Evolutionary conservation across 139 green algal genomes (phyloP), one percentile per base, ranked within the genome.

Genomic region (Nannochloris sp.): DNA sequence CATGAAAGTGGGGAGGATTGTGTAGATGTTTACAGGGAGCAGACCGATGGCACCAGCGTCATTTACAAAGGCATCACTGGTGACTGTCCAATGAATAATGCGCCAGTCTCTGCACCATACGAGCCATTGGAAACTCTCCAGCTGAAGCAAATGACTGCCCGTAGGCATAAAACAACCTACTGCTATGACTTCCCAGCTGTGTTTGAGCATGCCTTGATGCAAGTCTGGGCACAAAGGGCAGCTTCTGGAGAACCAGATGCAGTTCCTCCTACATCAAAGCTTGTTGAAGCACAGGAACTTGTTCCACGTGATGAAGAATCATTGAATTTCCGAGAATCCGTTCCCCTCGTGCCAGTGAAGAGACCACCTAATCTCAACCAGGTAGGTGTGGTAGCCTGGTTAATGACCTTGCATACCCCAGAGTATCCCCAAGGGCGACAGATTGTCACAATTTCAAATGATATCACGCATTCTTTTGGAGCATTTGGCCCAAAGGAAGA

Each of bases 101-200:
- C 56, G 10, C 59, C 70, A 2, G 56, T 97, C 28, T 73, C 86
- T 23, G 65, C 69, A 17, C 73, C 81, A 3, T 96, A 97, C 68
- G 60, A 70, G 1, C 72, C 83, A 1, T 80, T 97, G 63, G 80
- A 88, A 65, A 55, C 67, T 28, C 70, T 96, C 61, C 82, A 94
- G 74, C 78, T 86, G 55, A 88, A 86, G 63, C 71, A 87, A 6
- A 65, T 96, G 64, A 76, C 79, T 5, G 90, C 90, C 3, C 72
- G 84, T 8, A 76, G 85, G 12, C 84, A 90, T 70, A 73, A 68
- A 26, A 92, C 91, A 48, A 97, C 90, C 46, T 98, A 94, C 79
- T 88, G 77, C 74, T 97, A 96, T 68, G 92, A 98, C 79, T 97
- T 97, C 75, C 92, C 92, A 1, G 66, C 69, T 4, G 87, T 97